A percentile compares a stretch with the other conserved stretches of the same genome.
These are phyloP conservation scores for Schwanniomyces vanrijiae DNA, from an alignment of 805 yeast species.

Conservation along the genomic window DNA sequence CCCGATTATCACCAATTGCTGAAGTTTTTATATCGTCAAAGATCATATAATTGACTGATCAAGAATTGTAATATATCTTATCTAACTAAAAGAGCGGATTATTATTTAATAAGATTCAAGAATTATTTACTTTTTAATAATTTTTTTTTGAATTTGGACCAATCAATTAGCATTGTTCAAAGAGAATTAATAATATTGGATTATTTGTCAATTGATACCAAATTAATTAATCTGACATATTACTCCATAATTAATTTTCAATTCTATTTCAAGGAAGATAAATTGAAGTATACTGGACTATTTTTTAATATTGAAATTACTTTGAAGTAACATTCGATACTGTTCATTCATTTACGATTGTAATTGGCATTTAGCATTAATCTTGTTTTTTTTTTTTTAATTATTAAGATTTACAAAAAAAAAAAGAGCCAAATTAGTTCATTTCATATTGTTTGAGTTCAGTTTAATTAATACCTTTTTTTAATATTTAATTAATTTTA, in stretches of 20 bases:
- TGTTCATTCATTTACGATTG: conserved; percentile 1
- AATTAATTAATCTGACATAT: background rate
- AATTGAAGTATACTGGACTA: background rate
- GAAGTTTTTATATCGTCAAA: conserved; percentile 2
- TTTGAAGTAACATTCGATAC: background rate
- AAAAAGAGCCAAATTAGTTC: background rate
- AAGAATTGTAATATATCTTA: conserved; percentile 2
- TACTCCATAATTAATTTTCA: background rate
- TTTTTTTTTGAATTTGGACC: background rate
- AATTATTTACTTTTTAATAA: background rate
- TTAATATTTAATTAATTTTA: background rate
- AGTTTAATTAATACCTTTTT: background rate
- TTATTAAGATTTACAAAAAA: background rate
- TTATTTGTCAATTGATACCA: background rate
- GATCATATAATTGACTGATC: background rate
- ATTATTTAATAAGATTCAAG: background rate
- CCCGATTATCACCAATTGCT: conserved; percentile 2
- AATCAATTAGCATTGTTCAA: background rate
- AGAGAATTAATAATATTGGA: conserved; percentile 1
- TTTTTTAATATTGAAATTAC: background rate
- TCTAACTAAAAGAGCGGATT: background rate
- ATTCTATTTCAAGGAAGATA: background rate
- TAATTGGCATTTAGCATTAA: background rate
- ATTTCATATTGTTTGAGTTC: background rate
- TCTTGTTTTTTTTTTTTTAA: background rate